Evolutionary conservation across 1,139 yeast species (phyloP), one percentile per base, ranked within the genome.

Genomic region (Diutina mesorugosa): DNA sequence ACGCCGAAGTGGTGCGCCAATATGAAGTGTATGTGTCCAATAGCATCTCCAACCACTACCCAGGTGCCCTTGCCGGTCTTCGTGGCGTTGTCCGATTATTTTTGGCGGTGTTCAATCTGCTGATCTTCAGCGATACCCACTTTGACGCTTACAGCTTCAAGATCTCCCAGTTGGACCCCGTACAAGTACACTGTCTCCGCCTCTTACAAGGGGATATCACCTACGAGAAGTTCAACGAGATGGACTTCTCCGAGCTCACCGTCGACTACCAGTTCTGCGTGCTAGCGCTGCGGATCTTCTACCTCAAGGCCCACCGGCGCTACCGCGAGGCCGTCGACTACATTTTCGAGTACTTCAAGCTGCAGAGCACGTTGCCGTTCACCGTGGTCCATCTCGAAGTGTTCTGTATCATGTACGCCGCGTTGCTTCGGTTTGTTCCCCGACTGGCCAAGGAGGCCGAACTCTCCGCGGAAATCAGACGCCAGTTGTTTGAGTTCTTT

Each of bases 1-100:
- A 72, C 47, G 63, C 68, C 3, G 73, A 71, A 45, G 67, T 80
- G 5, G 60, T 72, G 55, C 70, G 71, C 10, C 41, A 32, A 2
- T 50, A 50, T 28, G 45, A 16, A 3, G 41, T 50, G 7, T 50
- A 50, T 10, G 53, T 16, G n/a, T 18, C 41, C 28, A 50, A 38
- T 7, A 32, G 6, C 12, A 18, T 18, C 12, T n/a, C 53, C 28
- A 8, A 6, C n/a, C 29, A 47, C 30, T 28, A 47, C 30, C 21
- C 45, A 2, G 53, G 53, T 7, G 41, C 53, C n/a, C 16, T 50
- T 6, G 45, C 26, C 5, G 53, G 53, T 9, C 16, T 50, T 10
- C 41, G 28, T 10, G 53, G 53, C 5, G 12, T 32, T 6, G 53
- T 50, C 29, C 53, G 53, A 26, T 50, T 50, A 21, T 50, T n/a